A percentile compares a stretch with the other conserved stretches of the same genome.
Evolutionary conservation across 345 rosid genomes (phyloP).

Genomic region (Moricandia arvensis): DNA sequence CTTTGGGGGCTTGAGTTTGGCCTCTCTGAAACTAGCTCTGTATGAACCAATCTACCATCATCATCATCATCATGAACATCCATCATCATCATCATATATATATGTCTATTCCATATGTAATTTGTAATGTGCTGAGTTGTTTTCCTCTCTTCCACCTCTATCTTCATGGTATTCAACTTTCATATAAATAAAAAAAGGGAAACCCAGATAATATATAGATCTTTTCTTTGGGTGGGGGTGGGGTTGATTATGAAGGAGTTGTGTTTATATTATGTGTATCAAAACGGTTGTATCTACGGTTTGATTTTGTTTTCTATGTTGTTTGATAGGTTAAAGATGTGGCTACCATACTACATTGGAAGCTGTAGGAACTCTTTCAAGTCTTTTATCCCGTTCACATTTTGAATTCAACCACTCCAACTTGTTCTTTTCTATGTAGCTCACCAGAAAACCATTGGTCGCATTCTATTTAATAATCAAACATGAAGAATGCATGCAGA

Average conservation of each 20-base stretch:
- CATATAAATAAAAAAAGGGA: constrained; percentile 12
- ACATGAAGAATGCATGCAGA: constrained; percentile 10
- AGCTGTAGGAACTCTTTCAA: constrained; percentile 60
- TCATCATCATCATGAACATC: constrained; percentile 32
- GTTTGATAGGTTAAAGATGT: constrained; percentile 95
- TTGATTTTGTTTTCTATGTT: constrained; percentile 41
- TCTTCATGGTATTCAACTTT: constrained; percentile 2
- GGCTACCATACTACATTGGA: constrained; percentile 98
- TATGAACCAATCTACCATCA: constrained; percentile 58
- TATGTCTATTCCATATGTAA: constrained; percentile 16
- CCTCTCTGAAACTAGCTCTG: constrained; percentile 70
- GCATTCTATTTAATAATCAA: constrained; percentile 23
- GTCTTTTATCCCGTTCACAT: constrained; percentile 31
- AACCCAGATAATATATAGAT: not conserved
- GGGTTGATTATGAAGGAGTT: not conserved
- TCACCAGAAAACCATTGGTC: constrained; percentile 31
- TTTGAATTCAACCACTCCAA: constrained; percentile 20
- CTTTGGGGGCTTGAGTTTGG: constrained; percentile 85
- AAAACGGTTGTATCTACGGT: constrained; percentile 35
- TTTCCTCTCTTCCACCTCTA: constrained; percentile 7
- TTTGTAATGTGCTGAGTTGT: constrained; percentile 26
- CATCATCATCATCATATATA: constrained; percentile 9
- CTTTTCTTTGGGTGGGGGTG: not conserved
- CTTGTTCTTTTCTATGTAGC: constrained; percentile 19
- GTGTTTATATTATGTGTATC: not conserved